Percentiles rank a stretch among this genome's conserved stretches.
Conservation (phyloP, 345 rosid genomes). For the Gossypium rotundifolium region DNA sequence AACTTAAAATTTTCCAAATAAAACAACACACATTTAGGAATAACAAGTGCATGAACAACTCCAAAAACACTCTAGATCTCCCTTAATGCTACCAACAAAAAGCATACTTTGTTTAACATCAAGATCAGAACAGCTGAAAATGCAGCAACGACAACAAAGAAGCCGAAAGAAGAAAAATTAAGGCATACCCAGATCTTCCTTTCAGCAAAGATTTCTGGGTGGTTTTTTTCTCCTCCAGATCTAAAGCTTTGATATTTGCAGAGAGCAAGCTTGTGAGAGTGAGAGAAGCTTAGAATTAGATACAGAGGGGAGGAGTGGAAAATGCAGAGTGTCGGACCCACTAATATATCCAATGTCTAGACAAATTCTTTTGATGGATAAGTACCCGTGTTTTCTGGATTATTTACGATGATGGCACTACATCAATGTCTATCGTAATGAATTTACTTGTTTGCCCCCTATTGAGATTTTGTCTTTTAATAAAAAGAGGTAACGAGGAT, state of each 20-base stretch:
- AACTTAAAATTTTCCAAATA: not conserved
- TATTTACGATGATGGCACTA: constrained; percentile 6
- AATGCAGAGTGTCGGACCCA: constrained; percentile 6
- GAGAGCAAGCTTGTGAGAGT: constrained; percentile 8
- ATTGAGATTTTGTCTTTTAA: too few relatives aligned
- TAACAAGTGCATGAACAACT: not conserved
- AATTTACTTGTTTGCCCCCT: not conserved
- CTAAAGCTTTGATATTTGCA: constrained; percentile 6
- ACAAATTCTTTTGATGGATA: not conserved
- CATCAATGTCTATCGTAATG: not conserved
- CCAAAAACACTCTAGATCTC: not conserved
- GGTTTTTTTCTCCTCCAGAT: not conserved
- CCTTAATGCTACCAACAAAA: not conserved
- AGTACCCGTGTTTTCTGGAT: not conserved
- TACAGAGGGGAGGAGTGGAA: not conserved
- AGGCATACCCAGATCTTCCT: constrained; percentile 11
- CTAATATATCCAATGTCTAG: not conserved
- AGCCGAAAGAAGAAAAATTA: not conserved
- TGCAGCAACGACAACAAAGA: not conserved
- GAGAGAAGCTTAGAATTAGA: constrained; percentile 3
- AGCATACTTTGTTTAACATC: not conserved
- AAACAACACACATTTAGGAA: not conserved
- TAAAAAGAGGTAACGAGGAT: too few relatives aligned
- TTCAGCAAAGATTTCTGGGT: constrained; percentile 3
- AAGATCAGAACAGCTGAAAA: constrained; percentile 1